Evolutionary conservation across 1,139 yeast species (phyloP).

Genomic region (Yamadazyma blattariae): DNA sequence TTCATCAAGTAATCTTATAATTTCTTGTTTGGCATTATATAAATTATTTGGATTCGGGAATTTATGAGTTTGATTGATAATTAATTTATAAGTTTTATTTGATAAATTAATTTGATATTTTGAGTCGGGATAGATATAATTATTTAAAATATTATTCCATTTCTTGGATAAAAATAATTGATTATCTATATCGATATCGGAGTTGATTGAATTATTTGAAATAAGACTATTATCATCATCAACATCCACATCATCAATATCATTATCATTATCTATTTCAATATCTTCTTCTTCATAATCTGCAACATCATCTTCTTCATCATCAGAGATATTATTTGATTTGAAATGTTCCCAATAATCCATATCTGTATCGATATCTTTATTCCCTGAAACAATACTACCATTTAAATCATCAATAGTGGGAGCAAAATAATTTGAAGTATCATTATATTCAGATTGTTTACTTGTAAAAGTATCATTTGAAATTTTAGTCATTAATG

Average conservation of each 20-base stretch:
- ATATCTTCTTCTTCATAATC: too few relatives aligned
- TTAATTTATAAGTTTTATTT: constrained; percentile 26
- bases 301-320: constrained; percentile 9
- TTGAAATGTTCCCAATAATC: constrained; percentile 29
- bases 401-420: constrained; percentile 32
- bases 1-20: constrained; percentile 42
- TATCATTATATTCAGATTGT: constrained; percentile 20
- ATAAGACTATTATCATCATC: constrained; percentile 3
- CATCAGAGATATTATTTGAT: constrained; percentile 18
- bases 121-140: constrained; percentile 31
- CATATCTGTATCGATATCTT: too few relatives aligned
- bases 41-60: constrained; percentile 39
- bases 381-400: neutral
- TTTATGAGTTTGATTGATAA: constrained; percentile 20
- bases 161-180: constrained; percentile 7
- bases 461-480: constrained; percentile 2
- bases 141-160: constrained; percentile 30
- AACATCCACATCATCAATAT: constrained; percentile 8
- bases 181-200: constrained; percentile 6
- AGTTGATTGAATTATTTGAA: constrained; percentile 5
- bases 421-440: constrained; percentile 26
- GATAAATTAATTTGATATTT: constrained; percentile 47
- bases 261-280: too few relatives aligned
- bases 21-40: constrained; percentile 42
- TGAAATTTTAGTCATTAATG: constrained; percentile 1